phyloP scores from a whole-genome alignment of 2,329 filamentous ascomycete genomes.

The Beauveria bassiana region DNA sequence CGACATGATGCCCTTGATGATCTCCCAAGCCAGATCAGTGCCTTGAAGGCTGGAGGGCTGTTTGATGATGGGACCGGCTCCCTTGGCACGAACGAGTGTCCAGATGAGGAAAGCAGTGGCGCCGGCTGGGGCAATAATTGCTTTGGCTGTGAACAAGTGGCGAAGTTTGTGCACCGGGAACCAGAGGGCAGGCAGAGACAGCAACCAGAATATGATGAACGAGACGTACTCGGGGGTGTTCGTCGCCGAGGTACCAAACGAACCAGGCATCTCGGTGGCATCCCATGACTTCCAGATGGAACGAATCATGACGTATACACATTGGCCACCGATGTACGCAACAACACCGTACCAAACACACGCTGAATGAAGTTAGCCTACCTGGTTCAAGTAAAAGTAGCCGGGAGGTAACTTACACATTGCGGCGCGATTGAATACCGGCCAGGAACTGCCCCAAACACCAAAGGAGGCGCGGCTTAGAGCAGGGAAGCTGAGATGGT shows the following conservation, averaged over 20 bases:
- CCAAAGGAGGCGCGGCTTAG: slow-evolving; percentile 72
- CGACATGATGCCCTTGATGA: slow-evolving; percentile 80
- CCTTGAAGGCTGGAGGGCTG: slow-evolving; percentile 58
- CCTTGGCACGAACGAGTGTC: slow-evolving; percentile 73
- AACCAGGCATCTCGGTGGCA: slow-evolving; percentile 54
- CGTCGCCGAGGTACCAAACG: slow-evolving; percentile 60
- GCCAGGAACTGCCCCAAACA: slow-evolving; percentile 84
- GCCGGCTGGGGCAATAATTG: slow-evolving; percentile 74
- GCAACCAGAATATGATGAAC: slow-evolving; percentile 82
- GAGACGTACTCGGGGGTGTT: slow-evolving; percentile 68
- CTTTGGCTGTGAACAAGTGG: slow-evolving; percentile 86
- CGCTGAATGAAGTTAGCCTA: slow-evolving; percentile 30
- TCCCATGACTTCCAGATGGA: slow-evolving; percentile 70
- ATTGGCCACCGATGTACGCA: slow-evolving; percentile 75
- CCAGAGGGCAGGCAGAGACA: slow-evolving; percentile 76
- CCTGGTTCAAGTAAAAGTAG: too few relatives aligned
- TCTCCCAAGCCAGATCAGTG: slow-evolving; percentile 67
- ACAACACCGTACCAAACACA: slow-evolving; percentile 87
- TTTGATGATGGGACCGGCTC: slow-evolving; percentile 73
- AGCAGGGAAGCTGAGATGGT: slow-evolving; percentile 86
- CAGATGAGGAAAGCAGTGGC: slow-evolving; percentile 82
- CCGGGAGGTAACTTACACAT: slow-evolving; percentile 43
- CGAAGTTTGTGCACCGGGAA: slow-evolving; percentile 84
- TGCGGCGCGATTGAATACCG: slow-evolving; percentile 78
- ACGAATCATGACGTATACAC: slow-evolving; percentile 82